These are phyloP conservation scores for Pichia sp. DNA, from an alignment of 1,139 yeast species.

Conservation along the genomic window DNA sequence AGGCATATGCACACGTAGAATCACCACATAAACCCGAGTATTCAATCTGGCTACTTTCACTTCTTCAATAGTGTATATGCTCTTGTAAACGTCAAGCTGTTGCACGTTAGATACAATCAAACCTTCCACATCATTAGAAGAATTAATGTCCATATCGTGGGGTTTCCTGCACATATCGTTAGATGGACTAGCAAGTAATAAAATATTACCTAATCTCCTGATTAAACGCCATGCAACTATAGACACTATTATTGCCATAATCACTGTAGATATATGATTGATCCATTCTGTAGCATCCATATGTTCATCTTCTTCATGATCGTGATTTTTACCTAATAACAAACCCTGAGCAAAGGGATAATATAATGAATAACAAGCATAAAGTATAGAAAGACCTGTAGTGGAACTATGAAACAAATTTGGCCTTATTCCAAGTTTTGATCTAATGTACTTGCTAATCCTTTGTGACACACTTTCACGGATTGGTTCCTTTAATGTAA, in stretches of 20 bases:
- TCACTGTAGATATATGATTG: conserved; percentile 45
- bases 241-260: conserved; percentile 45
- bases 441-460: not conserved
- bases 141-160: too few species aligned
- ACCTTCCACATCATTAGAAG: too few species aligned
- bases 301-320: conserved; percentile 9
- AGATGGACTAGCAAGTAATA: conserved; percentile 49
- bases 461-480: conserved; percentile 6
- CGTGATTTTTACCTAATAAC: conserved; percentile 1
- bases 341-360: conserved; percentile 24
- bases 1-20: conserved; percentile 48
- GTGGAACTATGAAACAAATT: conserved; percentile 50
- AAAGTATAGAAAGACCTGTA: conserved; percentile 54
- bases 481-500: conserved; percentile 25
- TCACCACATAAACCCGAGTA: conserved; percentile 50
- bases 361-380: conserved; percentile 36
- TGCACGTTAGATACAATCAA: conserved; percentile 37
- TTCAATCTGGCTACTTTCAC: conserved; percentile 57
- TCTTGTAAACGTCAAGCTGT: conserved; percentile 44
- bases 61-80: conserved; percentile 42
- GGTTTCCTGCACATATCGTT: not conserved
- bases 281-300: conserved; percentile 26
- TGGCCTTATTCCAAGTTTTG: conserved; percentile 19
- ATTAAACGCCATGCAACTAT: conserved; percentile 52
- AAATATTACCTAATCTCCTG: conserved; percentile 44